Percentiles rank a stretch among this genome's conserved stretches.
Evolutionary conservation across 2,329 filamentous ascomycete species (phyloP).

Genomic region (Aureobasidium sp.): DNA sequence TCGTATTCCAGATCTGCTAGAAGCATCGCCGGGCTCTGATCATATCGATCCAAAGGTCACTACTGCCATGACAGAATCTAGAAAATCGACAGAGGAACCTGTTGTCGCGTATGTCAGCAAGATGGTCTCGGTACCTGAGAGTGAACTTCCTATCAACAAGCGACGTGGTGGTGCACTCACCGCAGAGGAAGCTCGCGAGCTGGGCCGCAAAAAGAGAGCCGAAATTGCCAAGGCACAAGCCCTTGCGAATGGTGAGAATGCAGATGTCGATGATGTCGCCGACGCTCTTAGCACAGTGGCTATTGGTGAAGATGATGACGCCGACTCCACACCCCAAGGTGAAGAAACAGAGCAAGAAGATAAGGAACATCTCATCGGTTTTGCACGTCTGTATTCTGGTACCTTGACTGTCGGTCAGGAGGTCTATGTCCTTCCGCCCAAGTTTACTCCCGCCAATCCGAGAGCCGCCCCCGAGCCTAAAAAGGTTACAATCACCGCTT

Average conservation of each 20-base stretch:
- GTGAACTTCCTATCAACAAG: conserved; percentile 83
- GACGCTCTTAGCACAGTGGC: conserved; percentile 55
- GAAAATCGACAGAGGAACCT: conserved; percentile 61
- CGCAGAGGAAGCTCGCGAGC: conserved; percentile 81
- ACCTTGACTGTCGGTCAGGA: conserved; percentile 82
- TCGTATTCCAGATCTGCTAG: conserved; percentile 70
- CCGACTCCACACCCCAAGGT: conserved; percentile 19
- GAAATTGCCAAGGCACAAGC: conserved; percentile 78
- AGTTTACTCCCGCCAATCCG: conserved; percentile 78
- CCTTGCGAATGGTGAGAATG: conserved; percentile 39
- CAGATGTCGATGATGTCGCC: conserved; percentile 51
- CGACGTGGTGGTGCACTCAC: conserved; percentile 65
- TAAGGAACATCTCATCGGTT: conserved; percentile 85
- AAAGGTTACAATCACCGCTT: conserved; percentile 74
- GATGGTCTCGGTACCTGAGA: conserved; percentile 92
- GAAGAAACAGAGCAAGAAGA: conserved; percentile 54
- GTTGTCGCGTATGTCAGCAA: conserved; percentile 96
- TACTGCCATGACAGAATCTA: conserved; percentile 77
- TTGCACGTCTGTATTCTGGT: conserved; percentile 88
- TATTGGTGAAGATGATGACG: conserved; percentile 44
- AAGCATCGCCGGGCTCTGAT: conserved; percentile 68
- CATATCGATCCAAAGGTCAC: conserved; percentile 63
- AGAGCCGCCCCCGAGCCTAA: conserved; percentile 65
- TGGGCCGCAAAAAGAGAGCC: conserved; percentile 80
- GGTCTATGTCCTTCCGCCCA: conserved; percentile 85